Evolutionary conservation across 768 basidiomycete species (phyloP).

Genomic region (Lactifluus subvellereus): DNA sequence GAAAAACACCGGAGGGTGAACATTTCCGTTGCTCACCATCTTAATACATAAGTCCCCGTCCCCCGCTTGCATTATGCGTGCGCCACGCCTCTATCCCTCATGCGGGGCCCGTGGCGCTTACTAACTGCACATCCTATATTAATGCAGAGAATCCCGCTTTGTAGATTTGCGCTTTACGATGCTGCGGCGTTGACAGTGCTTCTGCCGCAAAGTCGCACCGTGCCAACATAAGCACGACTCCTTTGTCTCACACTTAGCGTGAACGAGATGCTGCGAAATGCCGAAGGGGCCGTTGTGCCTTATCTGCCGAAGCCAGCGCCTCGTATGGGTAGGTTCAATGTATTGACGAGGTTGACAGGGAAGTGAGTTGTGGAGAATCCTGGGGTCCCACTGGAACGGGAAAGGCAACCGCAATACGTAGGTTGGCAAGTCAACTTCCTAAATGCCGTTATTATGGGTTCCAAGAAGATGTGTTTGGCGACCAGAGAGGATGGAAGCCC

Average conservation of each 20-base stretch:
- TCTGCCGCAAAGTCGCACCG: constrained; percentile 2
- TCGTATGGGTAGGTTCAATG: constrained; percentile 1
- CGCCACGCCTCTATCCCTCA: neutral
- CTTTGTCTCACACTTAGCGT: neutral
- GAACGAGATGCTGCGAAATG: neutral
- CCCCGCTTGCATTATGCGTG: neutral
- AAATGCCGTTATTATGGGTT: constrained; percentile 4
- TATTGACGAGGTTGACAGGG: constrained; percentile 13
- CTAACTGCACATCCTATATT: neutral
- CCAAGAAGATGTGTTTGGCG: neutral
- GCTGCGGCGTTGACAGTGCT: constrained; percentile 5
- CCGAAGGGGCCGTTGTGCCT: constrained; percentile 1
- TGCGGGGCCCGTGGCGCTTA: neutral
- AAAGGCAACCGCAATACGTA: neutral
- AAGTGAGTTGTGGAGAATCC: constrained; percentile 16
- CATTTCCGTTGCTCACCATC: neutral
- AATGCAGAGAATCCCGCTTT: neutral
- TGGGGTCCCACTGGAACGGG: neutral
- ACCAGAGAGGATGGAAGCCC: constrained; percentile 2
- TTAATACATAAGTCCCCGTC: constrained; percentile 5
- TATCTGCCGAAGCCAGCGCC: constrained; percentile 6
- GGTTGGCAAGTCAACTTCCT: constrained; percentile 7
- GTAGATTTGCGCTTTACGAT: constrained; percentile 1
- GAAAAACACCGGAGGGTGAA: neutral
- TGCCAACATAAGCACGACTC: neutral